A percentile compares a stretch with the other conserved stretches of the same genome.
phyloP scores from a whole-genome alignment of 805 yeast genomes.

The Candida tibetensis region DNA sequence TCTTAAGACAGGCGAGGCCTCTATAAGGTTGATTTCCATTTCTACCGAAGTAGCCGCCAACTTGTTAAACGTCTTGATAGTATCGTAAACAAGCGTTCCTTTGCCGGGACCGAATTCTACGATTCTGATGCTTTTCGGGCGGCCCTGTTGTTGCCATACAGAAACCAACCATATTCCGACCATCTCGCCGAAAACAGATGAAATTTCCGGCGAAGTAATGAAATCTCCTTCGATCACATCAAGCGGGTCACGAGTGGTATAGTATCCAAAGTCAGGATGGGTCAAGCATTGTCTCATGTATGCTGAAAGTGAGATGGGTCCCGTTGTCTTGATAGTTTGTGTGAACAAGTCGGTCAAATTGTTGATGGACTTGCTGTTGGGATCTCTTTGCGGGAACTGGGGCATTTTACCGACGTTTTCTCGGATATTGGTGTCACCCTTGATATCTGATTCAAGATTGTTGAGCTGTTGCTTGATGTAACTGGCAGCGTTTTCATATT shows the following conservation, averaged over 20 bases:
- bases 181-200: constrained; percentile 84
- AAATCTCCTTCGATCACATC: constrained; percentile 66
- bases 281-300: constrained; percentile 82
- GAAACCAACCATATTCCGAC: constrained; percentile 70
- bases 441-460: constrained; percentile 33
- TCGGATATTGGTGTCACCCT: constrained; percentile 34
- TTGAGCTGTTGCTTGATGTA: constrained; percentile 29
- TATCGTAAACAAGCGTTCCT: constrained; percentile 75
- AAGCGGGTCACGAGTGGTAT: constrained; percentile 73
- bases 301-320: constrained; percentile 70
- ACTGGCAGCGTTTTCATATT: constrained; percentile 38
- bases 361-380: constrained; percentile 16
- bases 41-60: constrained; percentile 26
- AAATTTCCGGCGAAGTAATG: constrained; percentile 82
- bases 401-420: constrained; percentile 36
- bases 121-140: constrained; percentile 49
- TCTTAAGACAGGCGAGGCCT: constrained; percentile 67
- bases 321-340: constrained; percentile 60
- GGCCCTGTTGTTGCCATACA: constrained; percentile 56
- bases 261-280: constrained; percentile 75
- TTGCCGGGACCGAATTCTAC: constrained; percentile 85
- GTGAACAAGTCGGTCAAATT: constrained; percentile 38
- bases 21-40: constrained; percentile 56
- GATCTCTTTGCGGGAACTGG: constrained; percentile 29
- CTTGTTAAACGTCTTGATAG: constrained; percentile 46